phyloP scores from a whole-genome alignment of 495 filamentous ascomycete species.

The Neurospora sp. region DNA sequence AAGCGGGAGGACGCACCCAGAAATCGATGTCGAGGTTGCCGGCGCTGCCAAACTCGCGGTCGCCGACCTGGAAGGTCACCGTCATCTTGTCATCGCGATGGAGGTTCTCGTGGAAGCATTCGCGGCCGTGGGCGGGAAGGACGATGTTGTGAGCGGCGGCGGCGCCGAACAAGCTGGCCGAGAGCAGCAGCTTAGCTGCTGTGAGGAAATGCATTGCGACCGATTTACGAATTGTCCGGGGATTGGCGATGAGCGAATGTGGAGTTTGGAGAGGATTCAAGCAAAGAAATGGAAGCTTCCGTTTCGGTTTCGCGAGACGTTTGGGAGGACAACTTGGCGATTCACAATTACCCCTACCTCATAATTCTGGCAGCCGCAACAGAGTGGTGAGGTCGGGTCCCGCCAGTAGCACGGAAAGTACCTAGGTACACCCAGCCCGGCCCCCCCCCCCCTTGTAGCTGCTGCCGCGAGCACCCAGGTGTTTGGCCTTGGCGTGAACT shows the following conservation, averaged over 20 bases:
- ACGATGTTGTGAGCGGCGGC: slow-evolving; percentile 86
- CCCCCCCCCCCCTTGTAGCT: not conserved
- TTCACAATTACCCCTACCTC: slow-evolving; percentile 3
- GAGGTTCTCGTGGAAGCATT: slow-evolving; percentile 94
- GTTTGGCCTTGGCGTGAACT: not conserved
- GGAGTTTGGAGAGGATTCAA: slow-evolving; percentile 4
- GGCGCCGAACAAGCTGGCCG: slow-evolving; percentile 50
- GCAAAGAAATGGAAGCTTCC: not conserved
- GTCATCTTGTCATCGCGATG: slow-evolving; percentile 97
- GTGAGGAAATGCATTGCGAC: slow-evolving; percentile 22
- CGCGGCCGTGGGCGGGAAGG: slow-evolving; percentile 76
- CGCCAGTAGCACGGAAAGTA: not conserved
- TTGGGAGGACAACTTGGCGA: slow-evolving; percentile 20
- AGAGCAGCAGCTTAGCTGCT: slow-evolving; percentile 49
- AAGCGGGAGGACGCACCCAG: slow-evolving; percentile 57
- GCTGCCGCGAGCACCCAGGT: not conserved
- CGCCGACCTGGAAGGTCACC: slow-evolving; percentile 95
- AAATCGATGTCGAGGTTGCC: slow-evolving; percentile 96
- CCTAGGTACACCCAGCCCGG: not conserved
- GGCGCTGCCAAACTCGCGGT: slow-evolving; percentile 87
- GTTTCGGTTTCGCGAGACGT: slow-evolving; percentile 13
- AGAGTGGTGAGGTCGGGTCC: not conserved
- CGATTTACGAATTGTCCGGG: not conserved
- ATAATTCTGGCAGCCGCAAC: not conserved
- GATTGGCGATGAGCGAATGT: slow-evolving; percentile 1